These are phyloP conservation scores for Monosporascus sp. DNA, from an alignment of 2,329 filamentous ascomycete species.

Conservation along the genomic window DNA sequence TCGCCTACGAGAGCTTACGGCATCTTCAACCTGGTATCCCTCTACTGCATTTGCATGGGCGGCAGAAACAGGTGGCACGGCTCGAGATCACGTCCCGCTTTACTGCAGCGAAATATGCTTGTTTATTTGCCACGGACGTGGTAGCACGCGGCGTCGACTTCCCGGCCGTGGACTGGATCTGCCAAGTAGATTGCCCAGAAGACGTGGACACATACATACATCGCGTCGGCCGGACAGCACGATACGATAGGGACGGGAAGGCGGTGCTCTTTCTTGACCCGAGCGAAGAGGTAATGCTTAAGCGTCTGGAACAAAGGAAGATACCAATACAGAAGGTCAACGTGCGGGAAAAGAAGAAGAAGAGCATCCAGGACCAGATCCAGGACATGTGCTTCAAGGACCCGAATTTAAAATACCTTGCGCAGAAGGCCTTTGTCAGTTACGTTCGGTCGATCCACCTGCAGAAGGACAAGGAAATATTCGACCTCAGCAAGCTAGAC, in stretches of 20 bases:
- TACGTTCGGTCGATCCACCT: constrained; percentile 81
- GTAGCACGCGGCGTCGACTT: constrained; percentile 93
- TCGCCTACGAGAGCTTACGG: constrained; percentile 88
- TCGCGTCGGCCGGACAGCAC: constrained; percentile 87
- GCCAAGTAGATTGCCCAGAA: constrained; percentile 96
- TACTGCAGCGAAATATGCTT: constrained; percentile 72
- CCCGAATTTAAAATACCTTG: constrained; percentile 87
- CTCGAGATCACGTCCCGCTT: constrained; percentile 85
- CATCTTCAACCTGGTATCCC: constrained; percentile 93
- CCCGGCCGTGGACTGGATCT: constrained; percentile 94
- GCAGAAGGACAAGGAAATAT: constrained; percentile 88
- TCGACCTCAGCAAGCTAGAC: constrained; percentile 76
- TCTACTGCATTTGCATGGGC: constrained; percentile 84
- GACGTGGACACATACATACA: constrained; percentile 98
- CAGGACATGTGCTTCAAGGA: constrained; percentile 97
- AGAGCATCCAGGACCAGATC: constrained; percentile 75
- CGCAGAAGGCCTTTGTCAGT: constrained; percentile 91
- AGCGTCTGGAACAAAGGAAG: constrained; percentile 79
- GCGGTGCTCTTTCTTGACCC: constrained; percentile 91
- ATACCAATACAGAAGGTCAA: constrained; percentile 85
- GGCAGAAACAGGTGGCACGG: constrained; percentile 86
- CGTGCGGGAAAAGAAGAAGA: constrained; percentile 82
- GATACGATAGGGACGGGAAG: constrained; percentile 80
- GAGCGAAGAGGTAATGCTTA: constrained; percentile 88
- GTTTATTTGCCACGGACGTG: constrained; percentile 92